A percentile compares a stretch with the other conserved stretches of the same genome.
These are phyloP conservation scores for Voacanga thouarsii DNA, from an alignment of 257 asterid species.

Conservation along the genomic window DNA sequence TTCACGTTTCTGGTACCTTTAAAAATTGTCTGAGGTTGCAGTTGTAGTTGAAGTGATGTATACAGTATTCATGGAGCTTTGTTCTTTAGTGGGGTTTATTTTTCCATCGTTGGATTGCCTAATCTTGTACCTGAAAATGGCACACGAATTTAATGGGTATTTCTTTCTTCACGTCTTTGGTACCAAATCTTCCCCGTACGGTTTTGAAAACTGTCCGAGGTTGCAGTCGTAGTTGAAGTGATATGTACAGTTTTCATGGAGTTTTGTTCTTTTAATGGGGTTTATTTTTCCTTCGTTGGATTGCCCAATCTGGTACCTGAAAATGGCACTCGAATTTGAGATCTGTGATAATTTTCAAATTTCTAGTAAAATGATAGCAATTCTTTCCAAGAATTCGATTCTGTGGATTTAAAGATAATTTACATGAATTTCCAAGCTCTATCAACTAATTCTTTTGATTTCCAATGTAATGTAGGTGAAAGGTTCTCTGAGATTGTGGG, in stretches of 20 bases:
- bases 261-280: too few species aligned
- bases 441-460: not conserved
- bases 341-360: not conserved
- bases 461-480: slow-evolving; percentile 43
- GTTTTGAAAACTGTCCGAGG: not conserved
- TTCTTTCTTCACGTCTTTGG: not conserved
- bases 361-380: not conserved
- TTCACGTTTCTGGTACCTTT: not conserved
- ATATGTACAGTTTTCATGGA: too few species aligned
- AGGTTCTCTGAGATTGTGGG: slow-evolving; percentile 86
- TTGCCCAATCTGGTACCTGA: too few species aligned
- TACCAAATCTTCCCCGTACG: not conserved
- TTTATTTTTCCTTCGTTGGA: too few species aligned
- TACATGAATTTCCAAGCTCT: too few species aligned
- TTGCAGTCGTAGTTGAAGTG: not conserved
- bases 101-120: too few species aligned
- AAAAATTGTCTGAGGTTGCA: not conserved
- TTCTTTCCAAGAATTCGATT: not conserved
- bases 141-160: not conserved
- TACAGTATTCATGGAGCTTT: too few species aligned
- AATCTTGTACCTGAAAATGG: too few species aligned
- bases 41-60: not conserved
- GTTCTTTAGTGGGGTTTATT: too few species aligned
- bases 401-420: too few species aligned
- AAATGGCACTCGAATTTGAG: not conserved